A percentile compares a stretch with the other conserved stretches of the same genome.
phyloP scores from a whole-genome alignment of 345 rosid species.

The Durio zibethinus region DNA sequence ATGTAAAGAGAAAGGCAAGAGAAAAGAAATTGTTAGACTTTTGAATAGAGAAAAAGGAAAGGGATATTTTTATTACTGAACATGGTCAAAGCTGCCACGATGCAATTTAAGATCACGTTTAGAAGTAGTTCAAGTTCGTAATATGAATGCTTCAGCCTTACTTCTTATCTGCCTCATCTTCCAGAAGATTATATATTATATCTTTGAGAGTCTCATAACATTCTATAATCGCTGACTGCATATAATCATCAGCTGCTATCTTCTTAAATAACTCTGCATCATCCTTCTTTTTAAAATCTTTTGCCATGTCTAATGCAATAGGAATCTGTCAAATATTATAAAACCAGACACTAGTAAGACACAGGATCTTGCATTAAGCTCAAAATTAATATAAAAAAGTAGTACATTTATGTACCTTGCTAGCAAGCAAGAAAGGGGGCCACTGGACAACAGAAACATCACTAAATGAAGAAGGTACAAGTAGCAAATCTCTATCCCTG shows the following conservation, averaged over 20 bases:
- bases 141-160: slow-evolving; percentile 31
- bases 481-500: slow-evolving; percentile 87
- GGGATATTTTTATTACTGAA: neutral
- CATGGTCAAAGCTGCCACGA: neutral
- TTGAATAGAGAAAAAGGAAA: neutral
- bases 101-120: neutral
- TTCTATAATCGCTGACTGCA: slow-evolving; percentile 77
- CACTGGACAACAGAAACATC: slow-evolving; percentile 77
- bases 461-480: slow-evolving; percentile 71
- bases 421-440: slow-evolving; percentile 98
- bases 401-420: slow-evolving; percentile 57
- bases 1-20: slow-evolving; percentile 12
- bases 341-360: slow-evolving; percentile 17
- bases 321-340: slow-evolving; percentile 62
- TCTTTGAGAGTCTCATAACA: slow-evolving; percentile 71
- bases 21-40: slow-evolving; percentile 12
- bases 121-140: slow-evolving; percentile 4
- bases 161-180: slow-evolving; percentile 62
- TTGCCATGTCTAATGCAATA: slow-evolving; percentile 98
- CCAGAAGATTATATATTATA: slow-evolving; percentile 58
- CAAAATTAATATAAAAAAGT: slow-evolving; percentile 20
- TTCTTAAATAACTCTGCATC: slow-evolving; percentile 72
- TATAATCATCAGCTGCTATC: slow-evolving; percentile 64
- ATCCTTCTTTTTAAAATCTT: slow-evolving; percentile 76
- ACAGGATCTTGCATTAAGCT: slow-evolving; percentile 12